These are phyloP conservation scores for Pyrenophora tritici-repentis DNA, from an alignment of 2,329 filamentous ascomycete genomes.

Conservation along the genomic window DNA sequence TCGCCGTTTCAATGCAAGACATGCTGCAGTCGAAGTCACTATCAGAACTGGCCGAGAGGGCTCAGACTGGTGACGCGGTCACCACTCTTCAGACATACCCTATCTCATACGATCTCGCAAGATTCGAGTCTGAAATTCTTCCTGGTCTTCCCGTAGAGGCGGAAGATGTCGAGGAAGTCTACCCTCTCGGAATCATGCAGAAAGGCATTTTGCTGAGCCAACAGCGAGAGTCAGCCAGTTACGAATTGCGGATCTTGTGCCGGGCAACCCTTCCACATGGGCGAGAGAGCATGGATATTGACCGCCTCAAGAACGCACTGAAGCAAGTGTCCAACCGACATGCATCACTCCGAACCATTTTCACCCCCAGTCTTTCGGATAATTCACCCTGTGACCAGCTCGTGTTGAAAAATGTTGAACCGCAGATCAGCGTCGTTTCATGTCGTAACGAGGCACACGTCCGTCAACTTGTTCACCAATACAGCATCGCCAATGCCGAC, in stretches of 20 bases:
- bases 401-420: slow-evolving; percentile 17
- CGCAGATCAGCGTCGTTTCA: slow-evolving; percentile 4
- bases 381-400: slow-evolving; percentile 24
- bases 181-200: background rate
- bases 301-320: slow-evolving; percentile 18
- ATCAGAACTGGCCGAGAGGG: background rate
- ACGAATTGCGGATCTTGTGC: background rate
- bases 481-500: slow-evolving; percentile 13
- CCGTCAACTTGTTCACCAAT: background rate
- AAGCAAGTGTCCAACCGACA: slow-evolving; percentile 18
- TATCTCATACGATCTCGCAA: background rate
- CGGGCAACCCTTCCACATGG: background rate
- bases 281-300: background rate
- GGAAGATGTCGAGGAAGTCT: background rate
- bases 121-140: background rate
- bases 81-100: background rate
- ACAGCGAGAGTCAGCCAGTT: background rate
- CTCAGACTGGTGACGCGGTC: background rate
- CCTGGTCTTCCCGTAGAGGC: background rate
- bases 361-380: slow-evolving; percentile 15
- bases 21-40: background rate
- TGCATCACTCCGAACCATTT: slow-evolving; percentile 22
- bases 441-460: slow-evolving; percentile 2
- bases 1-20: background rate
- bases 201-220: background rate